Conservation (phyloP, 768 basidiomycete species). For the Boletus vinaceobasis region DNA sequence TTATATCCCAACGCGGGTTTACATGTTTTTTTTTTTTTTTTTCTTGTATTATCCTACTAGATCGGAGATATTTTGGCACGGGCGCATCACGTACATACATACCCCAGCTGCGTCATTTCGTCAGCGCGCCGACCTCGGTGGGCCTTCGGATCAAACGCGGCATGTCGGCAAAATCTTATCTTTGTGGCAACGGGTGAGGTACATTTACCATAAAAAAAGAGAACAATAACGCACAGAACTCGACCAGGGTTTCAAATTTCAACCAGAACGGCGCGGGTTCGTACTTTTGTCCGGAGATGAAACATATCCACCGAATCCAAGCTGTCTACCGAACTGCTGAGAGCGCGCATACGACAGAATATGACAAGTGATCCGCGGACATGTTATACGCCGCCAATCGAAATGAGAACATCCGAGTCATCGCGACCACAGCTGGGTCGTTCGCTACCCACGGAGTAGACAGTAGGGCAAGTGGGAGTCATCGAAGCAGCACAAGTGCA, state of each 20-base stretch:
- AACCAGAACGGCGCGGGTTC: neutral
- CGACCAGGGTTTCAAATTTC: neutral
- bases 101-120: slow-evolving; percentile 32
- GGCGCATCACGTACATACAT: slow-evolving; percentile 9
- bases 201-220: neutral
- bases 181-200: slow-evolving; percentile 8
- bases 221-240: neutral
- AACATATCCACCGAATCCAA: neutral
- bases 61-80: neutral
- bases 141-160: slow-evolving; percentile 24
- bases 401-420: neutral
- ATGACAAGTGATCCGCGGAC: neutral
- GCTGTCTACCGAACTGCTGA: neutral
- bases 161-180: slow-evolving; percentile 23
- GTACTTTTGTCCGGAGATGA: neutral
- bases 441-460: neutral
- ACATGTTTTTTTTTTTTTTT: neutral
- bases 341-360: neutral
- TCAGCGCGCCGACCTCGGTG: slow-evolving; percentile 2
- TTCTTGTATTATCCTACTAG: neutral
- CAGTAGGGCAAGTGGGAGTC: neutral
- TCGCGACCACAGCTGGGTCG: neutral
- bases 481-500: neutral
- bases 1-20: neutral
- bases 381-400: neutral